phyloP scores from a whole-genome alignment of 305 asterid species.

The Ajuga reptans region DNA sequence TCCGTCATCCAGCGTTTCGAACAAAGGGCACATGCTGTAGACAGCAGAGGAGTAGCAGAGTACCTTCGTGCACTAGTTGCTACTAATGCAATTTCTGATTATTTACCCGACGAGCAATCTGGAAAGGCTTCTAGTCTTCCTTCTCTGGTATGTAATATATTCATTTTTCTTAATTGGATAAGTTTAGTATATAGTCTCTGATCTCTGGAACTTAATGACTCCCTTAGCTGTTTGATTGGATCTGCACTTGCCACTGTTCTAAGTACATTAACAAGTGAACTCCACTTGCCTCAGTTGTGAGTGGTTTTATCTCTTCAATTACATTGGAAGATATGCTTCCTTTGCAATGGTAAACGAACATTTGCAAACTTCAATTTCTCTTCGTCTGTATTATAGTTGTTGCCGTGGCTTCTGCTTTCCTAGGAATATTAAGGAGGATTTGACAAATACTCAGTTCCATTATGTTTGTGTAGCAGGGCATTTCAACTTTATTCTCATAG shows the following conservation, averaged over 20 bases:
- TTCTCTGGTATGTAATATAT: constrained; percentile 53
- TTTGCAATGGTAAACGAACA: neutral
- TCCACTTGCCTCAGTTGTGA: neutral
- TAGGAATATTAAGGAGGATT: neutral
- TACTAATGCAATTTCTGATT: constrained; percentile 72
- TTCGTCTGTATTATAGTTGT: neutral
- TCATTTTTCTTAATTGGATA: neutral
- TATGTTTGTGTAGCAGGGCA: no score
- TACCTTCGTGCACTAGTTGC: constrained; percentile 80
- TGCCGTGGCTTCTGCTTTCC: neutral
- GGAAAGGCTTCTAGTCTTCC: constrained; percentile 94
- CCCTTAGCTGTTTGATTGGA: no score
- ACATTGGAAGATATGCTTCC: neutral
- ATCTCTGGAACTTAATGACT: neutral
- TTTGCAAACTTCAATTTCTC: neutral
- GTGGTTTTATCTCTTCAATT: neutral
- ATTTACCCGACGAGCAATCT: constrained; percentile 82
- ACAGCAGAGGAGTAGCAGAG: constrained; percentile 86
- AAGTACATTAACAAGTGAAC: no score
- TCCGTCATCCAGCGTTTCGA: constrained; percentile 89
- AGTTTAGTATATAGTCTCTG: neutral
- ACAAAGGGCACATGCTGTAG: constrained; percentile 77
- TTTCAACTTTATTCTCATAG: no score
- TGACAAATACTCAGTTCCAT: no score
- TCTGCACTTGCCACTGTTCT: no score